Base-by-base conservation (phyloP, 257 asterid species). In the Cruciata laevipes region DNA sequence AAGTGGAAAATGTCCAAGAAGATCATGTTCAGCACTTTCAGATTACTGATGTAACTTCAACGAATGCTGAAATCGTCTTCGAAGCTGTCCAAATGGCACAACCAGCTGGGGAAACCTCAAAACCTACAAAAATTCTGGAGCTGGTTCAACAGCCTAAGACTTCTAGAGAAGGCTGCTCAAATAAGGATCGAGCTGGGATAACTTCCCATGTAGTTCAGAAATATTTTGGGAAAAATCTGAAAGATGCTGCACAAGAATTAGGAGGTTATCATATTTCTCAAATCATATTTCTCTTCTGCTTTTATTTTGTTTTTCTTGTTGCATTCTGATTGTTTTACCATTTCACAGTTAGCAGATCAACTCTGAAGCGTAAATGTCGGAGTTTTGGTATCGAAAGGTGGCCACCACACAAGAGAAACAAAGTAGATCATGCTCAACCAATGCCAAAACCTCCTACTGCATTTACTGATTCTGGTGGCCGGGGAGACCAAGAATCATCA, bases 401-500 rank as follows among this genome's bases (percentile, higher is more conserved):
- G 60, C 60, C 60, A 53, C 20, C 27, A n/a, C 60, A 53, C 60
- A 59, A 59, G 37, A 59, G 63, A 14, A 59, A 13, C 63, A 59
- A 59, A 23, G n/a, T 12, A 6, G n/a, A 24, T 21, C 27, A 2
- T 10, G 8, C n/a, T 53, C 25, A 53, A 3, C 37, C 33, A 4
- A 58, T 13, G 11, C 18, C 63, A 10, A 24, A 5, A 14, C 38
- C 12, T n/a, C 8, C n/a, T 1, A 27, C 7, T 24, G 31, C 7
- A 59, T 59, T 12, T 59, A 2, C 33, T 12, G 20, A 17, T 14
- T 4, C 8, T 14, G 37, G 31, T 23, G 32, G 49, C 16, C 31
- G 27, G 0, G 31, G 18, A n/a, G 18, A 17, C 17, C 33, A 2
- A 6, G 17, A 11, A 23, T 6, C 32, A 23, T 23, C 18, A 57